phyloP scores from a whole-genome alignment of 1,284 basidiomycete species.

The Ustilago lituana region DNA sequence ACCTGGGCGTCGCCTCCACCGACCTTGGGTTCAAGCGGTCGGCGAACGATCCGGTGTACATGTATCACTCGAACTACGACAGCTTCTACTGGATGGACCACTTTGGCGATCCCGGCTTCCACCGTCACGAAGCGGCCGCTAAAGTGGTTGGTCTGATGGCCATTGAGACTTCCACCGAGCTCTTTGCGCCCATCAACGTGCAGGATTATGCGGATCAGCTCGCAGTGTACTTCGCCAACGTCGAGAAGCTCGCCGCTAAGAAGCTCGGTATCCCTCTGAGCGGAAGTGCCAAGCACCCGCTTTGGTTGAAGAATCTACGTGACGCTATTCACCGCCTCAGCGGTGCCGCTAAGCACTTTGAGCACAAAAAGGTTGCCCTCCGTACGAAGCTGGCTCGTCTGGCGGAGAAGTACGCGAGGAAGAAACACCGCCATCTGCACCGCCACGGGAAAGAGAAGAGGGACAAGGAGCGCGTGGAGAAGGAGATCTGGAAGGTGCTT shows the following conservation, averaged over 20 bases:
- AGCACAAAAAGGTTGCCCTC: constrained; percentile 19
- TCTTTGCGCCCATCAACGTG: constrained; percentile 77
- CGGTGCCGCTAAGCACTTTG: constrained; percentile 20
- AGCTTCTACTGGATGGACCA: constrained; percentile 78
- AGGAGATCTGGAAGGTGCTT: constrained; percentile 70
- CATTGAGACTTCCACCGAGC: constrained; percentile 74
- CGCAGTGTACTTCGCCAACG: constrained; percentile 40
- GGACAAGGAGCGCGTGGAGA: constrained; percentile 16
- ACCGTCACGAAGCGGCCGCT: constrained; percentile 77
- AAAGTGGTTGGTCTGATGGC: constrained; percentile 70
- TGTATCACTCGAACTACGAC: constrained; percentile 80
- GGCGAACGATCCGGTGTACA: constrained; percentile 49
- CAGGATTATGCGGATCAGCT: constrained; percentile 69
- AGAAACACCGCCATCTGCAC: no score
- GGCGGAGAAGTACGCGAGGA: constrained; percentile 6
- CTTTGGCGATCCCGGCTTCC: constrained; percentile 80
- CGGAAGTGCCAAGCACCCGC: constrained; percentile 6
- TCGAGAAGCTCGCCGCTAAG: constrained; percentile 33
- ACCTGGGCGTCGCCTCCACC: constrained; percentile 68
- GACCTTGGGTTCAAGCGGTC: constrained; percentile 66
- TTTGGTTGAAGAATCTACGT: constrained; percentile 25
- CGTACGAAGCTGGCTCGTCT: constrained; percentile 21
- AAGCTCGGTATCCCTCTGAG: constrained; percentile 15
- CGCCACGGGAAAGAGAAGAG: background rate
- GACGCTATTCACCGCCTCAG: constrained; percentile 28